Conservation (phyloP, 441 rosid species). For the Pelargonium citronellum region DNA sequence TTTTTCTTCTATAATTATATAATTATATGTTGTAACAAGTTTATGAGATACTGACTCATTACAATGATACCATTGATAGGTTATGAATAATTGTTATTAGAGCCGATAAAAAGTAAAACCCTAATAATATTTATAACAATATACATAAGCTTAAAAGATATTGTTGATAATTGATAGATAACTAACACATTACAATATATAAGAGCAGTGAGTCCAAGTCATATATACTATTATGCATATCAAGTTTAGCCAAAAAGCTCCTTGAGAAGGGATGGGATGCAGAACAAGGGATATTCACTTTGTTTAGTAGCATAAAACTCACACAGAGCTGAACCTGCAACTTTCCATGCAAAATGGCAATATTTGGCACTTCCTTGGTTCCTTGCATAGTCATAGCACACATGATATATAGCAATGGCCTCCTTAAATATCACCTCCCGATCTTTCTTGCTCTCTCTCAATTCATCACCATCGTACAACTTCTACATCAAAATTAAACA, state of each 20-base stretch:
- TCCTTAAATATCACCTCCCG: constrained; percentile 36
- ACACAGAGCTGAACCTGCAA: constrained; percentile 62
- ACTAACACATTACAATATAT: too few species aligned
- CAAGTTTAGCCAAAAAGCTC: constrained; percentile 28
- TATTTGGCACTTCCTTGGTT: neutral
- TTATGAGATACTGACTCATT: too few species aligned
- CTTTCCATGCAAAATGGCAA: constrained; percentile 63
- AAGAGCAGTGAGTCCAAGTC: too few species aligned
- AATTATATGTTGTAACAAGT: too few species aligned
- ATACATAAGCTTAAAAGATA: too few species aligned
- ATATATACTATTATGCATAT: neutral
- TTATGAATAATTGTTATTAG: too few species aligned
- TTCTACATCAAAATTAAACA: constrained; percentile 27
- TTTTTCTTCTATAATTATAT: too few species aligned
- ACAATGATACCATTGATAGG: too few species aligned
- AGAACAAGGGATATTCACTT: constrained; percentile 21
- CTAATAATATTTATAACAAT: too few species aligned
- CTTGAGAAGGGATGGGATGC: constrained; percentile 31
- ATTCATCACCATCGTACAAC: constrained; percentile 47
- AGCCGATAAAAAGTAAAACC: too few species aligned
- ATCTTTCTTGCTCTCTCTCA: constrained; percentile 36
- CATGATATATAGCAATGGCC: constrained; percentile 50
- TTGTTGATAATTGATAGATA: too few species aligned
- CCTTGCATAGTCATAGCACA: constrained; percentile 40
- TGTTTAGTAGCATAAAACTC: constrained; percentile 21